A percentile compares a stretch with the other conserved stretches of the same genome.
Evolutionary conservation across 768 basidiomycete genomes (phyloP).

Genomic region (Termitomyces sp.): DNA sequence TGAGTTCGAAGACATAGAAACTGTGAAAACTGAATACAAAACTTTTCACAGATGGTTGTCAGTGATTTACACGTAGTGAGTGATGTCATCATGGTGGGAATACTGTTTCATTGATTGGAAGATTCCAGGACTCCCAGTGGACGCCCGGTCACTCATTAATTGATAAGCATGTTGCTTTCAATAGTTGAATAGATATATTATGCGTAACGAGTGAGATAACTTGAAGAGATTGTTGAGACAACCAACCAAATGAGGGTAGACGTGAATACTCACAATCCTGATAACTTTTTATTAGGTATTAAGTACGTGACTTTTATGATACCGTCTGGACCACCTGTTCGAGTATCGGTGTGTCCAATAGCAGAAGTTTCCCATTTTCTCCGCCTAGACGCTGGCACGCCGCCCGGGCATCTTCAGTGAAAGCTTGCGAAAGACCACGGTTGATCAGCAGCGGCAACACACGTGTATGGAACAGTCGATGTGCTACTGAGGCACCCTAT

Average conservation of each 20-base stretch:
- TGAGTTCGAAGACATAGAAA: neutral
- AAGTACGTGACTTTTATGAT: conserved; percentile 2
- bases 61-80: neutral
- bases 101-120: neutral
- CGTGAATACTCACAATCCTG: conserved; percentile 11
- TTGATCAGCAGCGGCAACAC: neutral
- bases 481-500: neutral
- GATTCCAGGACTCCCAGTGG: too few relatives aligned
- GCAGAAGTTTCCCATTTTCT: conserved; percentile 25
- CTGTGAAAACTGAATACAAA: neutral
- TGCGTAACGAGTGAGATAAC: conserved; percentile 3
- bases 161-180: neutral
- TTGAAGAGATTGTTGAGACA: conserved; percentile 5
- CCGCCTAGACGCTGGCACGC: conserved; percentile 41
- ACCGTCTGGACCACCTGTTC: neutral
- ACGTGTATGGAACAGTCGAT: neutral
- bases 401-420: neutral
- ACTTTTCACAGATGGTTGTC: neutral
- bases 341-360: conserved; percentile 4
- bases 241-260: conserved; percentile 6
- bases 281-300: conserved; percentile 11
- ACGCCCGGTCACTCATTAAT: neutral
- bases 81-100: too few relatives aligned
- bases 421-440: neutral
- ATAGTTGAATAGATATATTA: conserved; percentile 9